A percentile compares a stretch with the other conserved stretches of the same genome.
Conservation (phyloP, 1,284 basidiomycete species). For the Lentinula novae-zelandiae region DNA sequence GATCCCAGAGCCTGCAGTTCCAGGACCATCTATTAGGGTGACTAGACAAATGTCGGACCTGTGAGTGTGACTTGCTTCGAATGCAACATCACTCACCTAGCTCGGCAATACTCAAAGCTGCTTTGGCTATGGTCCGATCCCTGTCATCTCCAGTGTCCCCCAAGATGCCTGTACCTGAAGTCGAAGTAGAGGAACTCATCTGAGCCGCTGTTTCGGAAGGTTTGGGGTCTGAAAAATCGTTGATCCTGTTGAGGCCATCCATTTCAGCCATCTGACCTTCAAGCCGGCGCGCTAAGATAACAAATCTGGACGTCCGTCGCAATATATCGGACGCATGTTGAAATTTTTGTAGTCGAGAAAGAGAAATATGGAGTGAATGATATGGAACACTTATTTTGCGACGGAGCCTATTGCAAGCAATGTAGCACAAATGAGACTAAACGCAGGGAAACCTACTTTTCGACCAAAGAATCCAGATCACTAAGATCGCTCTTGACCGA, state of each 20-base stretch:
- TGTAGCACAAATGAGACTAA: slow-evolving; percentile 10
- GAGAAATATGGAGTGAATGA: slow-evolving; percentile 64
- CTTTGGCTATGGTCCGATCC: slow-evolving; percentile 84
- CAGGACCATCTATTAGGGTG: not conserved
- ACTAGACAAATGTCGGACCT: not conserved
- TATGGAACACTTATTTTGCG: slow-evolving; percentile 84
- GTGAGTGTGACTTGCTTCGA: slow-evolving; percentile 18
- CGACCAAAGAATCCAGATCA: slow-evolving; percentile 67
- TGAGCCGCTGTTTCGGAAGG: slow-evolving; percentile 9
- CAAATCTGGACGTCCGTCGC: slow-evolving; percentile 78
- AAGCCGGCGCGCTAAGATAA: slow-evolving; percentile 75
- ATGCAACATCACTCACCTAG: slow-evolving; percentile 51
- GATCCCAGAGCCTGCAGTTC: slow-evolving; percentile 1
- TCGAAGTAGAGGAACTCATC: not conserved
- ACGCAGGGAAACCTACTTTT: slow-evolving; percentile 49
- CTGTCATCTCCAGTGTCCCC: slow-evolving; percentile 68
- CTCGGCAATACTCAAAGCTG: slow-evolving; percentile 87
- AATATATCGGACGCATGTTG: slow-evolving; percentile 83
- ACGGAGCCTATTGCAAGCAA: slow-evolving; percentile 53
- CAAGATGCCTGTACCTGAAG: slow-evolving; percentile 6
- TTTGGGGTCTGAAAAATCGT: slow-evolving; percentile 14
- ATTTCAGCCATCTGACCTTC: slow-evolving; percentile 78
- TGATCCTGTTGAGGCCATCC: slow-evolving; percentile 21
- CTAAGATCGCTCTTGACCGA: slow-evolving; percentile 62
- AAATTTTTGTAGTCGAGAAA: slow-evolving; percentile 70